phyloP scores from a whole-genome alignment of 495 filamentous ascomycete species.

The Chaetomidium leptoderma region DNA sequence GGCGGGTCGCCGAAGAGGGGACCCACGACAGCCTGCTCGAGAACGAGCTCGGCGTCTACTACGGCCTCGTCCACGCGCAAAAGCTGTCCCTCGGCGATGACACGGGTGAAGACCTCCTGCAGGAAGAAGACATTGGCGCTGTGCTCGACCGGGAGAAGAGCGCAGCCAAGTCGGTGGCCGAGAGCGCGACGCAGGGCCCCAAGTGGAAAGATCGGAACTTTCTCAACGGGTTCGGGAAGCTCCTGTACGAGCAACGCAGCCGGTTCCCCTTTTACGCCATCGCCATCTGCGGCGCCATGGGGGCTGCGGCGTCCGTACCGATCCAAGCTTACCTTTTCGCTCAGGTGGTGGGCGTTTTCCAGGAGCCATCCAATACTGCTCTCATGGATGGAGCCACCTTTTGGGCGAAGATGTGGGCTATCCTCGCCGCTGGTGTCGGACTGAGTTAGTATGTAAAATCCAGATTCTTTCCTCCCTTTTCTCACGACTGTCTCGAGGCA shows the following conservation, averaged over 20 bases:
- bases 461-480: too few species aligned
- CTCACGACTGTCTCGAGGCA: too few species aligned
- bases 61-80: slow-evolving; percentile 50
- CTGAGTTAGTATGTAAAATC: too few species aligned
- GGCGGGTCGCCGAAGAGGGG: slow-evolving; percentile 57
- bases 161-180: slow-evolving; percentile 35
- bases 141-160: slow-evolving; percentile 47
- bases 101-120: slow-evolving; percentile 23
- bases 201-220: slow-evolving; percentile 37
- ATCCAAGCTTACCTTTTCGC: slow-evolving; percentile 46
- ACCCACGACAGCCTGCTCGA: slow-evolving; percentile 62
- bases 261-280: slow-evolving; percentile 38
- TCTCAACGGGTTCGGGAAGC: slow-evolving; percentile 45
- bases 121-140: slow-evolving; percentile 40
- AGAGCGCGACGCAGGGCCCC: slow-evolving; percentile 17
- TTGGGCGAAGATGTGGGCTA: slow-evolving; percentile 49
- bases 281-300: slow-evolving; percentile 36
- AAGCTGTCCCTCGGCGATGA: slow-evolving; percentile 41
- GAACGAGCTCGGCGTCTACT: slow-evolving; percentile 50
- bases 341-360: slow-evolving; percentile 41
- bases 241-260: slow-evolving; percentile 43
- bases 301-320: slow-evolving; percentile 37
- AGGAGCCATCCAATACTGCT: slow-evolving; percentile 17
- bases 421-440: slow-evolving; percentile 41
- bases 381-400: slow-evolving; percentile 36